Base-by-base conservation (phyloP, 768 basidiomycete species). In the Udeniomyces megalosporus region DNA sequence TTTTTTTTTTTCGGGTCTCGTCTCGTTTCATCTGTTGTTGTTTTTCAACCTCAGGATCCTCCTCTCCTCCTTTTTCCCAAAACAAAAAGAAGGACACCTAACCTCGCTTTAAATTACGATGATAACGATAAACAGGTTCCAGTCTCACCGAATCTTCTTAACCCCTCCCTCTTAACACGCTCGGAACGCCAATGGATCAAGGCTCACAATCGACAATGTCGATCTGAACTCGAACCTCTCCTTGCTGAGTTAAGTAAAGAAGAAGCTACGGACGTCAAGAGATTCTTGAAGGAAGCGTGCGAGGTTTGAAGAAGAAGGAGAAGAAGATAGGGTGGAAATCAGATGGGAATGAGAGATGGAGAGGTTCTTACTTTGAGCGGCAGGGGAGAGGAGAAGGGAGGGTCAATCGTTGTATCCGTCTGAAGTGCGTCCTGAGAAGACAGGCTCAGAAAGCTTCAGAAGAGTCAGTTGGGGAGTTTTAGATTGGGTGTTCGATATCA, bases 71-170 rank as follows among this genome's bases (percentile, higher is more conserved):
- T 22, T 34, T 14, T 12, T 24, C 24, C 28, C 57, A 15, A n/a
- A 26, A 10, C 38, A n/a, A 17, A 14, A 10, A 35, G 20, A 57
- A 20, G 20, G 17, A 47, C 20, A 24, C 26, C 12, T 17, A 26
- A 49, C 26, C 51, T 46, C 24, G 11, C 42, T 51, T 28, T 2
- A 22, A 5, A 3, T 12, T 58, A 11, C 24, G 32, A 34, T 62
- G 22, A 20, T 20, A 1, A n/a, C 22, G 28, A 1, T 55, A 56
- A 42, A 1, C 84, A 86, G 75, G 91, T 96, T 11, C 93, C 93
- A 3, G 95, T 96, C 69, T 86, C 91, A 73, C 86, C 86, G 1
- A 79, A 81, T 67, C 85, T 97, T 82, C 84, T 96, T 56, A 85
- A 88, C 70, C 85, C 83, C 51, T 77, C 72, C 55, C 82, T 95